Base-by-base conservation (phyloP, 768 basidiomycete genomes). In the Tylopilus plumbeoviolaceoides region DNA sequence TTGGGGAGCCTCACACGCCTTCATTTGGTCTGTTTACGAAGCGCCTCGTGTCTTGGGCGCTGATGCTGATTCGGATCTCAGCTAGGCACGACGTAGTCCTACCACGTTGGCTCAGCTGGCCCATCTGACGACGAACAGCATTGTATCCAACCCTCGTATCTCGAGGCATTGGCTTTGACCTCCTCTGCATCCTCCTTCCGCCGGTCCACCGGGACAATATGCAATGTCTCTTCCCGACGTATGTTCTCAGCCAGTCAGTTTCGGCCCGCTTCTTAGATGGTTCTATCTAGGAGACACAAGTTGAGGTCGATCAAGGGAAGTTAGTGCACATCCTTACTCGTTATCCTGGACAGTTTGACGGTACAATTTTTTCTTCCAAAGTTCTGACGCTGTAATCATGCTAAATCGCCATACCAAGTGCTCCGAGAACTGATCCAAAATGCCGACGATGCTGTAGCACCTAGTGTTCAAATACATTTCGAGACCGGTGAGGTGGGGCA, bases 371-470 rank as follows among this genome's bases (percentile, higher is more conserved):
- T 6, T 35, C 20, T 43, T 28, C 1, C n/a, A 1, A 31, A 11
- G 4, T 15, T 8, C 3, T 21, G 4, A 9, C 5, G 7, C 8
- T 18, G 14, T 36, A 17, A 20, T 33, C 18, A 36, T 9, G 21
- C 56, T 60, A 7, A 52, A 20, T 14, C 14, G 12, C 14, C 12
- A n/a, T 2, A 11, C 11, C 25, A 38, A 36, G 77, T 81, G 33
- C 75, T 78, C 50, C 65, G 82, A 47, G 82, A 36, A 36, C 35
- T 36, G 35, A 36, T 36, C 35, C 35, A 36, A 36, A 36, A 36
- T 36, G 35, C 35, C 15, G 79, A 81, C 55, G 79, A 81, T 65
- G 79, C 73, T 0, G 70, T 65, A 4, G 67, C 74, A 1, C 64
- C 49, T 18, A 54, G 44, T 0, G 66, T 75, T 9, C 64, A 75